Evolutionary conservation across 1,284 basidiomycete genomes (phyloP).

Genomic region (Gomphus bonarii): DNA sequence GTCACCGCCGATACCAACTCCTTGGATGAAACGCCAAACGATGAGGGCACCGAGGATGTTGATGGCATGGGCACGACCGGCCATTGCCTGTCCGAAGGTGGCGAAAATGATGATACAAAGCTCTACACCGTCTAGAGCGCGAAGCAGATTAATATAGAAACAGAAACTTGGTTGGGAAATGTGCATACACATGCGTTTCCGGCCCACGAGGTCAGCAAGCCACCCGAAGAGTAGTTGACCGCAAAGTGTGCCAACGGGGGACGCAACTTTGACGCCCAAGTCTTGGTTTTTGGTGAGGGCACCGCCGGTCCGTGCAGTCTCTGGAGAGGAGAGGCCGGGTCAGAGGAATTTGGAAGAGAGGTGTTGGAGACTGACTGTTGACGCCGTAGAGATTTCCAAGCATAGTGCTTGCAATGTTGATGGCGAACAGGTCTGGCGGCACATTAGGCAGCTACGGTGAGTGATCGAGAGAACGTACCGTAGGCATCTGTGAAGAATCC

Average conservation of each 20-base stretch:
- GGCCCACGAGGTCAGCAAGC: slow-evolving; percentile 60
- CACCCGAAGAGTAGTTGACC: slow-evolving; percentile 62
- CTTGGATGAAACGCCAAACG: slow-evolving; percentile 59
- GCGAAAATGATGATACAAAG: slow-evolving; percentile 61
- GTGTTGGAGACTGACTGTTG: not conserved
- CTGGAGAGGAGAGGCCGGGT: not conserved
- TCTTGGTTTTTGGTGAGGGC: slow-evolving; percentile 48
- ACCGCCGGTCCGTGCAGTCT: slow-evolving; percentile 15
- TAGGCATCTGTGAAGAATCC: slow-evolving; percentile 81
- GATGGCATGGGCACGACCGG: slow-evolving; percentile 49
- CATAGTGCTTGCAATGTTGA: slow-evolving; percentile 71
- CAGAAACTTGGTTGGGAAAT: not conserved
- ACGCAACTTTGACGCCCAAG: slow-evolving; percentile 60
- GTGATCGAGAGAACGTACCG: slow-evolving; percentile 20
- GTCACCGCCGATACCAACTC: slow-evolving; percentile 65
- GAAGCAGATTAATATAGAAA: slow-evolving; percentile 23
- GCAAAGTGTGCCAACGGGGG: slow-evolving; percentile 35
- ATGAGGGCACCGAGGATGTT: slow-evolving; percentile 64
- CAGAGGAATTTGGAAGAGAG: slow-evolving; percentile 11
- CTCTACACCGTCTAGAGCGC: slow-evolving; percentile 53
- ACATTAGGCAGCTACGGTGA: slow-evolving; percentile 10
- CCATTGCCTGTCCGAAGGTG: slow-evolving; percentile 52
- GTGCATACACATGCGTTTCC: slow-evolving; percentile 60
- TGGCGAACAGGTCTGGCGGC: slow-evolving; percentile 26
- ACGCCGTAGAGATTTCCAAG: slow-evolving; percentile 64